Base-by-base conservation (phyloP, 106 monocot species). In the Ottelia alismoides region DNA sequence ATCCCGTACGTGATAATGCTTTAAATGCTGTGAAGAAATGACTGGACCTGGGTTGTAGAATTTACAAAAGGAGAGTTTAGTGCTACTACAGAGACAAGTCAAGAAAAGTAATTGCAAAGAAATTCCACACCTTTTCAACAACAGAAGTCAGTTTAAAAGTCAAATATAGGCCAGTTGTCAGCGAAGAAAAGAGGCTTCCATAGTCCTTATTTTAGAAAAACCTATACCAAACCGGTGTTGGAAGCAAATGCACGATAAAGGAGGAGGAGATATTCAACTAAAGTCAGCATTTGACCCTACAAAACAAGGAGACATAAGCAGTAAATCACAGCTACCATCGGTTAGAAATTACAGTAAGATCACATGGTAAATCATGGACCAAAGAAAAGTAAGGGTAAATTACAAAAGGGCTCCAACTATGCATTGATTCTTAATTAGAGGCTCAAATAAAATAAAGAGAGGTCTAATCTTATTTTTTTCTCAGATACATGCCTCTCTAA, bases 181-280 rank as follows among this genome's bases (percentile, higher is more conserved):
- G 77, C 64, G 92, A 87, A 21, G 92, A 92, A 68, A 92, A 92
- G 0, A 87, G 70, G 45, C 86, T 83, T 1, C 92, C 92, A 65
- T 87, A 92, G 70, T 87, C 92, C 55, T 87, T 87, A 69, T 92
- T 87, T 40, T 87, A 68, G 65, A 92, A 92, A 67, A 92, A 92
- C 6, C 92, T 76, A 30, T 87, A 92, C 92, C 92, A 92, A 72
- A 92, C 83, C 57, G 92, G 79, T 51, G 87, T 59, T 56, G 92
- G 92, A 49, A 92, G 70, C 22, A n/a, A 87, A 64, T 28, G 87
- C 76, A 30, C 92, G 92, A 55, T 92, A 92, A 29, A 92, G 72
- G 19, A 87, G 87, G 18, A 87, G 55, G 20, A 92, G 66, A 63
- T 92, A 87, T 56, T 92, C 92, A 63, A 92, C 83, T 48, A 92